Conservation (phyloP, 176 grass and related monocot species). For the Eremochloa ophiuroides region DNA sequence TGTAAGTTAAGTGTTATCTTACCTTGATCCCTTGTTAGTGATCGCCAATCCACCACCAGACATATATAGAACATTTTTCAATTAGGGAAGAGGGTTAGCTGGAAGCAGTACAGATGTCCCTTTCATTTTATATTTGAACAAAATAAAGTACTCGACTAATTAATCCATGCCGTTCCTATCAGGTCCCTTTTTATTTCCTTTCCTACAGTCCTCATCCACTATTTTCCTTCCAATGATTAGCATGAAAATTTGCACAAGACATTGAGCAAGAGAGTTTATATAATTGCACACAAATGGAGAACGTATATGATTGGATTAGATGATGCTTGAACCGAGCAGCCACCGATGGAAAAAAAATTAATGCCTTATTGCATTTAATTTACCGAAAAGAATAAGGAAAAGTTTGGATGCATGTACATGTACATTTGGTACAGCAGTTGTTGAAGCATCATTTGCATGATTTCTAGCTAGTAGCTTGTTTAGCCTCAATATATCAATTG, state of each 20-base stretch:
- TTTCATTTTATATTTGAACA: slow-evolving; percentile 19
- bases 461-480: slow-evolving; percentile 10
- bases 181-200: slow-evolving; percentile 8
- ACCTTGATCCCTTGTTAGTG: slow-evolving; percentile 1
- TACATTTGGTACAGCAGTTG: slow-evolving; percentile 25
- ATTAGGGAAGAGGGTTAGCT: background rate
- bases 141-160: slow-evolving; percentile 15
- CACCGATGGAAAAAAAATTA: background rate
- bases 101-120: slow-evolving; percentile 13
- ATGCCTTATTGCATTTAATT: background rate
- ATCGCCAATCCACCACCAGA: background rate
- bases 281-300: background rate
- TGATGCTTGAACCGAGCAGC: background rate
- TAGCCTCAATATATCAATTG: background rate
- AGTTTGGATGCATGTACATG: background rate
- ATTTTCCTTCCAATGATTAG: slow-evolving; percentile 45
- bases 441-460: slow-evolving; percentile 23
- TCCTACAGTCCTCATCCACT: slow-evolving; percentile 22
- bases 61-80: background rate
- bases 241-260: background rate
- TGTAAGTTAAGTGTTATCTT: slow-evolving; percentile 3
- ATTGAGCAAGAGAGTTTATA: slow-evolving; percentile 15
- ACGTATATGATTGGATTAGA: slow-evolving; percentile 36
- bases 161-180: slow-evolving; percentile 24
- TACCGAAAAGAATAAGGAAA: background rate